Base-by-base conservation (phyloP, 352 stramenopile genomes). In the Plasmopara halstedii region DNA sequence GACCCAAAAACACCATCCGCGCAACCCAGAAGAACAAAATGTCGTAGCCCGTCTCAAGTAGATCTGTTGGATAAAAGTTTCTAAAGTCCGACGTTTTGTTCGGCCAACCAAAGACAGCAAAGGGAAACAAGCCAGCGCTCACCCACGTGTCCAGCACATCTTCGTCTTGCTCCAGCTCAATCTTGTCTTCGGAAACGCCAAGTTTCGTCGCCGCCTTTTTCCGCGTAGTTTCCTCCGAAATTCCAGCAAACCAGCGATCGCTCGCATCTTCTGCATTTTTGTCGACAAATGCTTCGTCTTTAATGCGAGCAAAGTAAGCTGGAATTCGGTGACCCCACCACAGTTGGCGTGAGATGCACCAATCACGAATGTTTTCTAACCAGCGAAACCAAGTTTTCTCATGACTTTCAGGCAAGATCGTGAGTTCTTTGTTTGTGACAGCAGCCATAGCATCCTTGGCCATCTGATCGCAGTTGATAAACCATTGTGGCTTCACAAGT, bases 11-110 rank as follows among this genome's bases (percentile, higher is more conserved):
- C 18, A 93, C 76, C 95, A 99, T 99, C 51, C 96, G 88, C 22
- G 95, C 96, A 33, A 99, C 96, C 97, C 97, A 99, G 69, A 99
- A 99, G 73, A 99, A 99, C 14, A 99, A 61, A 67, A 99, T 99
- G 70, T 99, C 97, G 58, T 97, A 97, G 9, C 97, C 97, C n/a
- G 97, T 99, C 64, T 99, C 97, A 21, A 99, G 67, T 50, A 97
- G 69, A 35, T 96, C 92, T 22, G 89, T 93, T 17, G 96, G 96
- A 69, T 98, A 99, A 51, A 98, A 98, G 56, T 89, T 78, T 22
- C 74, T 64, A 32, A 97, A 73, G 46, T 90, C 77, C 3, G 39
- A 31, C 14, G 70, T 68, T 26, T 72, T 61, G 27, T 86, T 66
- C 0, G 81, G 83, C 83, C 83, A 94, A 10, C 77, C 81, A 42